Evolutionary conservation across 305 asterid species (phyloP), one percentile per base, ranked within the genome.

Genomic region (Nicotiana rustica): DNA sequence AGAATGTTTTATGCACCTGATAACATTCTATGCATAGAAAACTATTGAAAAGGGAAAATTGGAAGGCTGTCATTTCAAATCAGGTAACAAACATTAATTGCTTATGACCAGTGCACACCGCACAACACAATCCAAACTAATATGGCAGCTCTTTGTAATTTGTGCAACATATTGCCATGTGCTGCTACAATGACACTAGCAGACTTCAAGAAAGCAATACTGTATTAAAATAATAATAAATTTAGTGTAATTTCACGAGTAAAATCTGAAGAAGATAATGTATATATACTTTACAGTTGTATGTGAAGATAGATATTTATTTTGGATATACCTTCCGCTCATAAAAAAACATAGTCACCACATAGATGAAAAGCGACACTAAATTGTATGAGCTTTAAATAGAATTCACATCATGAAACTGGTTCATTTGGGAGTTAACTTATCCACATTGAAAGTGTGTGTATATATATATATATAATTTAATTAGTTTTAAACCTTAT

Each of bases 121-220:
- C 38, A 44, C 78, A 71, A 47, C 19, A 71, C 61, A 41, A 61
- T 49, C 69, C 59, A 44, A 21, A 65, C 4, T 3, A 21, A 38
- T 10, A 10, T 69, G 36, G 0, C 3, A 38, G 1, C 19, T 38
- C 71, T 73, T 41, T 41, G 18, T 70, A 70, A 56, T 62, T 41
- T 65, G 67, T 36, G 78, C 60, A 52, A 61, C 4, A 82, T 82
- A 70, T 82, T 64, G 59, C 3, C 77, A 64, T 77, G 75, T 31
- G 21, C 35, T 33, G 44, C 62, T n/a, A 61, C 79, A 41, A 59
- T 41, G 47, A 6, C 47, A 38, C 47, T 38, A 14, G 25, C 52
- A 73, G 15, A 38, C 25, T 73, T 73, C 64, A 25, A 73, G 41
- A 73, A 49, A 71, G 79, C 25, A 2, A 0, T 61, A 71, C 38